Percentiles rank a stretch among this genome's conserved stretches.
Conservation (phyloP, 164 flowering plant genomes). For the Liquidambar formosana region DNA sequence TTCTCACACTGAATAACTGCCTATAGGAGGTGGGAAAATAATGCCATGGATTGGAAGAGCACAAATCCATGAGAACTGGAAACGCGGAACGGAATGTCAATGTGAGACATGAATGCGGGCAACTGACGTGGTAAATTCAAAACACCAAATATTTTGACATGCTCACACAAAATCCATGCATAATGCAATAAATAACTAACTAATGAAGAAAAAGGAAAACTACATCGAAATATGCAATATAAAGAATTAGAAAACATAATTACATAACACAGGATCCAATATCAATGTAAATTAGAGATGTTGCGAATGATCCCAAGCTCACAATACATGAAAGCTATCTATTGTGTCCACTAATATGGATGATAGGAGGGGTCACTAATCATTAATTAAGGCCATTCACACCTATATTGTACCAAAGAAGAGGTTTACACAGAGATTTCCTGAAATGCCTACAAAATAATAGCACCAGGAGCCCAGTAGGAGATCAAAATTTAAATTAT, state of each 20-base stretch:
- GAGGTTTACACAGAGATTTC: background rate
- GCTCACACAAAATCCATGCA: background rate
- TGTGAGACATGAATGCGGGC: background rate
- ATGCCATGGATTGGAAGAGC: background rate
- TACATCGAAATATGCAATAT: too few relatives aligned
- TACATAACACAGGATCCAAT: background rate
- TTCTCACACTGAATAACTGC: background rate
- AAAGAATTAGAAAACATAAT: too few relatives aligned
- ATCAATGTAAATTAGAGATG: background rate
- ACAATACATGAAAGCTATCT: too few relatives aligned
- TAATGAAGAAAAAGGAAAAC: too few relatives aligned
- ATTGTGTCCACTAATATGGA: background rate
- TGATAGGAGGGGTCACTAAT: background rate
- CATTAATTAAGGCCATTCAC: background rate
- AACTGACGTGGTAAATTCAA: background rate
- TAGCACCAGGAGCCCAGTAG: too few relatives aligned
- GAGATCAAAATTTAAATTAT: too few relatives aligned
- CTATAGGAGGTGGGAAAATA: background rate
- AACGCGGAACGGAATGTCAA: background rate
- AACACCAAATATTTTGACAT: background rate
- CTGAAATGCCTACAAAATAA: background rate
- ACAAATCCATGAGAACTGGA: background rate
- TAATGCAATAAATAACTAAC: too few relatives aligned
- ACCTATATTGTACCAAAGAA: background rate
- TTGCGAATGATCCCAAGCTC: background rate